A percentile compares a stretch with the other conserved stretches of the same genome.
phyloP scores from a whole-genome alignment of 306 rosid genomes.

The Oxytropis ochrocephala region DNA sequence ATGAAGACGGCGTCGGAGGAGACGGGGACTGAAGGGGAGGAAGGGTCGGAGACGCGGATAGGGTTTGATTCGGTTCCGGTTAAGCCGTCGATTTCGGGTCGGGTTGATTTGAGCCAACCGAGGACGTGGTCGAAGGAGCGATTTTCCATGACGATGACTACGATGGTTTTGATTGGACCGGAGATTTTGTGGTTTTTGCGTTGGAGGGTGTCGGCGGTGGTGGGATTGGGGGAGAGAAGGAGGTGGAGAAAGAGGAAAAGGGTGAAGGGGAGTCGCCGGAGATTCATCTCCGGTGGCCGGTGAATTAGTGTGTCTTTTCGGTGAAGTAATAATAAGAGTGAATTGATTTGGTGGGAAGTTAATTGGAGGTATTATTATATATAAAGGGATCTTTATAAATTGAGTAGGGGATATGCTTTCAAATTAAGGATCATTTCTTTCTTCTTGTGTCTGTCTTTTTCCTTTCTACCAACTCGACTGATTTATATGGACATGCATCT shows the following conservation, averaged over 20 bases:
- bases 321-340: not conserved
- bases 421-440: constrained; percentile 1
- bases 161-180: constrained; percentile 78
- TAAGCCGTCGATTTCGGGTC: constrained; percentile 77
- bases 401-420: constrained; percentile 16
- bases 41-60: constrained; percentile 24
- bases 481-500: not conserved
- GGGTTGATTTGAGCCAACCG: constrained; percentile 72
- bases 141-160: constrained; percentile 81
- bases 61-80: constrained; percentile 68
- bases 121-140: constrained; percentile 92
- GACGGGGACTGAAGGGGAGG: constrained; percentile 43
- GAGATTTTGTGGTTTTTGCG: constrained; percentile 39
- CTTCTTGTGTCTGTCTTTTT: not conserved
- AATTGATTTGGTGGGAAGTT: not conserved
- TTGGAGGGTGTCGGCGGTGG: constrained; percentile 14
- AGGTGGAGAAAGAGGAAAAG: constrained; percentile 32
- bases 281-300: constrained; percentile 48
- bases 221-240: constrained; percentile 22
- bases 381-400: not conserved
- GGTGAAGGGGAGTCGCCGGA: constrained; percentile 29
- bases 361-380: not conserved
- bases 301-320: not conserved
- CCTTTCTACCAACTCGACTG: not conserved
- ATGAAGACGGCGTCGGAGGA: constrained; percentile 56